phyloP scores from a whole-genome alignment of 1,284 basidiomycete species.

The Peniophora sp. region DNA sequence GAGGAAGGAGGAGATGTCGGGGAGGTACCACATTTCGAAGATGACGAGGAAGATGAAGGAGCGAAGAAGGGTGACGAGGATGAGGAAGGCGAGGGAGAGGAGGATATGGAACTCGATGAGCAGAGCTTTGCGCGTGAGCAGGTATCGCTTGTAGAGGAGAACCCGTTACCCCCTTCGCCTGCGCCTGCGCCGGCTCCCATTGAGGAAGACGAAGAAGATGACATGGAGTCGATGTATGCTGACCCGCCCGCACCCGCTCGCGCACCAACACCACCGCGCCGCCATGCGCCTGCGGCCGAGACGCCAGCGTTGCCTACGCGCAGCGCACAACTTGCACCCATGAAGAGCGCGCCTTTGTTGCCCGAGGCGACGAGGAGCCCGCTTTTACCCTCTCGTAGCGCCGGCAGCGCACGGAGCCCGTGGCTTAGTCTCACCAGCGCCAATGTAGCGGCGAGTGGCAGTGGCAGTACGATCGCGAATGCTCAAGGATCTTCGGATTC shows the following conservation, averaged over 20 bases:
- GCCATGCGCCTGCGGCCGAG: neutral
- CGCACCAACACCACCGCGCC: neutral
- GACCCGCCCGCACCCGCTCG: neutral
- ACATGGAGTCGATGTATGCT: neutral
- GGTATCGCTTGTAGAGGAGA: neutral
- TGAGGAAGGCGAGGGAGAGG: no score
- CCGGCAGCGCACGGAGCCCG: no score
- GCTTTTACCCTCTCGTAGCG: no score
- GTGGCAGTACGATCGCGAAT: no score
- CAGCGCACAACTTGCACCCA: no score
- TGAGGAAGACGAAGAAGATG: neutral
- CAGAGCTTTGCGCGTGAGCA: neutral
- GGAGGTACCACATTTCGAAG: conserved; percentile 4
- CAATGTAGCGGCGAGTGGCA: no score
- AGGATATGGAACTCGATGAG: neutral
- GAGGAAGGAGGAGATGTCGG: conserved; percentile 3
- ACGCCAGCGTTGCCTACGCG: neutral
- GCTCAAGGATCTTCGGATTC: no score
- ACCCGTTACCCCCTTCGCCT: neutral
- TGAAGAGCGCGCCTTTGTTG: no score
- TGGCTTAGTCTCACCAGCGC: no score
- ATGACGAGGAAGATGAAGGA: conserved; percentile 1
- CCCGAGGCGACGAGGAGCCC: no score
- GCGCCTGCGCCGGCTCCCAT: neutral
- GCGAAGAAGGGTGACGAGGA: no score